Conservation (phyloP, 306 rosid species). For the Trifolium repens region DNA sequence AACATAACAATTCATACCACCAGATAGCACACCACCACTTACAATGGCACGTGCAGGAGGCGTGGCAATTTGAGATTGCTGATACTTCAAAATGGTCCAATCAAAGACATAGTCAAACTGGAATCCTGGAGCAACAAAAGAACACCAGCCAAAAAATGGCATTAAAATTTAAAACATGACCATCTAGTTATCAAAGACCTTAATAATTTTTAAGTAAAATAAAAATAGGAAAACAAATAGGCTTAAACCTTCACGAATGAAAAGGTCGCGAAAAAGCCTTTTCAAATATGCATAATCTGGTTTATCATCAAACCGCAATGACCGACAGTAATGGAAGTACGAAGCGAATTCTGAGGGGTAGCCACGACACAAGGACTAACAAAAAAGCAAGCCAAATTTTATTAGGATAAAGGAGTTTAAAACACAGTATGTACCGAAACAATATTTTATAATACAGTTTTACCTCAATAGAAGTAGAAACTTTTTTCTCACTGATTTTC, state of each 20-base stretch:
- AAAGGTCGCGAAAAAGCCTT: conserved; percentile 96
- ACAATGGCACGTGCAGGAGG: conserved; percentile 75
- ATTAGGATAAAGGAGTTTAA: not conserved
- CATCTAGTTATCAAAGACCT: conserved; percentile 20
- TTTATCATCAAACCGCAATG: conserved; percentile 93
- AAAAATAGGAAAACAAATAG: not conserved
- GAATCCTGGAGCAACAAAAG: conserved; percentile 65
- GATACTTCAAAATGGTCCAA: conserved; percentile 98
- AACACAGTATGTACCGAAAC: conserved; percentile 16
- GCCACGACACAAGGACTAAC: conserved; percentile 81
- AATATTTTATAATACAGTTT: conserved; percentile 23
- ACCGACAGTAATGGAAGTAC: conserved; percentile 92
- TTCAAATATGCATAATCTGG: conserved; percentile 95
- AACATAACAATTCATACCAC: conserved; percentile 13
- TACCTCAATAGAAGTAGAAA: conserved; percentile 93
- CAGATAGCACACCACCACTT: conserved; percentile 42
- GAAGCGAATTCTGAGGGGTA: conserved; percentile 95
- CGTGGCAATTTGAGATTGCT: conserved; percentile 83
- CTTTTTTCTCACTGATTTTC: conserved; percentile 96
- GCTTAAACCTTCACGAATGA: conserved; percentile 87
- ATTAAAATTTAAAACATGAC: conserved; percentile 24
- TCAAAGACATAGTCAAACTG: conserved; percentile 97
- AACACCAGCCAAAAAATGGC: conserved; percentile 21
- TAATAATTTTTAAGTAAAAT: conserved; percentile 20
- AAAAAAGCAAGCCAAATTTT: conserved; percentile 49